A percentile compares a stretch with the other conserved stretches of the same genome.
Evolutionary conservation across 2,329 filamentous ascomycete genomes (phyloP).

Genomic region (Trichophyton benhamiae): DNA sequence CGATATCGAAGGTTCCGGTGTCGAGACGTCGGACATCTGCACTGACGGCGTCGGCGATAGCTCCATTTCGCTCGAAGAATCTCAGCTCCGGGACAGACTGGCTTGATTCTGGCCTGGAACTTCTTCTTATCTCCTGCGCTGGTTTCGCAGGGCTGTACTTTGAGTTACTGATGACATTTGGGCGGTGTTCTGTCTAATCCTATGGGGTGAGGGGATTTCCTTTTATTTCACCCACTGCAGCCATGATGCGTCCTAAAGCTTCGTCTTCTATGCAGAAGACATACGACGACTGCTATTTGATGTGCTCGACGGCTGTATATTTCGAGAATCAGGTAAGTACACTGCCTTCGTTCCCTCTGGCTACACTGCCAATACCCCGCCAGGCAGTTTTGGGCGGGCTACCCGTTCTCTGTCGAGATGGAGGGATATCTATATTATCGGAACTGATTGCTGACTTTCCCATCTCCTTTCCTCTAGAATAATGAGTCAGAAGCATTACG

Average conservation of each 20-base stretch:
- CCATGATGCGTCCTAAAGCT: slow-evolving; percentile 45
- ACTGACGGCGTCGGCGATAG: too few species aligned
- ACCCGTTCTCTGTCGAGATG: too few species aligned
- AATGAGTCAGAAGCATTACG: slow-evolving; percentile 83
- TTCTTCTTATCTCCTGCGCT: neutral
- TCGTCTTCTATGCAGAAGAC: slow-evolving; percentile 82
- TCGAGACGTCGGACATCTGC: too few species aligned
- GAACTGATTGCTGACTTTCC: neutral
- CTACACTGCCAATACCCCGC: neutral
- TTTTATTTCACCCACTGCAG: neutral
- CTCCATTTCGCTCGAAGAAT: too few species aligned
- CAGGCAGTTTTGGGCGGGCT: neutral
- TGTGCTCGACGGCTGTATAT: slow-evolving; percentile 89
- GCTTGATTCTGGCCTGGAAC: neutral
- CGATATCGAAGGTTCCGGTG: too few species aligned
- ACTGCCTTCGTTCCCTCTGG: neutral
- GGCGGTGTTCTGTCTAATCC: neutral
- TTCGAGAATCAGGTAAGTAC: slow-evolving; percentile 73
- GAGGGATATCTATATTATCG: neutral
- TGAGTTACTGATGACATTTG: neutral
- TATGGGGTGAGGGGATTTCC: slow-evolving; percentile 5
- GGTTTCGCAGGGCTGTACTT: neutral
- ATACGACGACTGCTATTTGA: slow-evolving; percentile 91
- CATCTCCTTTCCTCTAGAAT: slow-evolving; percentile 43
- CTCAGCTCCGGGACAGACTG: too few species aligned